A percentile compares a stretch with the other conserved stretches of the same genome.
Evolutionary conservation across 169 alveolate species (phyloP).

Genomic region (Plasmodium gonderi): DNA sequence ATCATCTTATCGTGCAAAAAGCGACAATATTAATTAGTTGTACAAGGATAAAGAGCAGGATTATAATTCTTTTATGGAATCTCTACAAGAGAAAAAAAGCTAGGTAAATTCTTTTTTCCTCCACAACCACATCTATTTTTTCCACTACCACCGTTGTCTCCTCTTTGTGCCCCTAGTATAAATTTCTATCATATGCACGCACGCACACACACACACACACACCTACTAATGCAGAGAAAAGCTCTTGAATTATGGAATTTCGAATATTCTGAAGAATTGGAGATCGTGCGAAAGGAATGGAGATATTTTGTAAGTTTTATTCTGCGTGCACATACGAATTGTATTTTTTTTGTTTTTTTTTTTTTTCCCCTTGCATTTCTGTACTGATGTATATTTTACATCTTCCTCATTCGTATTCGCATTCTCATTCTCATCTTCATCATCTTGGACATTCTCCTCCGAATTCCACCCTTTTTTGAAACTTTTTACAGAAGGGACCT

Average conservation of each 20-base stretch:
- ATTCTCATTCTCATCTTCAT: too few species aligned
- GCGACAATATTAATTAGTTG: constrained; percentile 1
- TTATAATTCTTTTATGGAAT: constrained; percentile 3
- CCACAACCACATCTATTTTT: background rate
- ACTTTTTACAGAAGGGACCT: too few species aligned
- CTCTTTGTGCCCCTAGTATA: background rate
- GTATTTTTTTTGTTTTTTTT: background rate
- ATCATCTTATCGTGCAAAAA: constrained; percentile 2
- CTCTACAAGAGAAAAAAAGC: background rate
- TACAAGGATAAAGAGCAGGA: constrained; percentile 12
- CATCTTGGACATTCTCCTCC: too few species aligned
- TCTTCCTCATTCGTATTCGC: too few species aligned
- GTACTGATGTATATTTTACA: too few species aligned
- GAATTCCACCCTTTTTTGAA: too few species aligned
- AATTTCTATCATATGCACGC: background rate
- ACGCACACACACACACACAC: too few species aligned
- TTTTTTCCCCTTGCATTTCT: background rate
- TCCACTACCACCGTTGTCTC: background rate
- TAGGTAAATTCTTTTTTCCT: background rate
- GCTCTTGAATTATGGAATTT: constrained; percentile 22
- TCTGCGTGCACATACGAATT: background rate
- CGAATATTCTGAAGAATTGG: constrained; percentile 27
- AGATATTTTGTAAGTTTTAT: constrained; percentile 9
- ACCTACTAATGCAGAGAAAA: constrained; percentile 40
- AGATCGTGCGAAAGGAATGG: background rate